These are phyloP conservation scores for Priceomyces melissophilus DNA, from an alignment of 805 yeast species.

Conservation along the genomic window DNA sequence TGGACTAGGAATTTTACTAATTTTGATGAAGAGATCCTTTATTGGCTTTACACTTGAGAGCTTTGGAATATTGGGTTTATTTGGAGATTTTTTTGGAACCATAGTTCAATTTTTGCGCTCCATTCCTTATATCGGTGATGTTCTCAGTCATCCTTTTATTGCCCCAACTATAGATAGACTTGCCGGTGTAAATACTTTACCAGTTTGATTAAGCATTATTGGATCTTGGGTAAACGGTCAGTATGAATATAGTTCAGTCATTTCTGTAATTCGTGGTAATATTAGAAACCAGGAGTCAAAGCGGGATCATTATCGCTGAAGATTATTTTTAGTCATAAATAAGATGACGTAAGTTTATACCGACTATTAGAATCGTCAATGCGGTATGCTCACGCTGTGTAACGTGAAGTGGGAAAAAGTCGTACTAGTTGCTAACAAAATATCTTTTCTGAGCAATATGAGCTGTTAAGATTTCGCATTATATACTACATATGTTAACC, in stretches of 20 bases:
- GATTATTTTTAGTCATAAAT: too few relatives aligned
- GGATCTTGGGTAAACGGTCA: not conserved
- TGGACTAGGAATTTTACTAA: slow-evolving; percentile 67
- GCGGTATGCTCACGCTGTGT: too few relatives aligned
- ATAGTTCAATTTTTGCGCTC: slow-evolving; percentile 83
- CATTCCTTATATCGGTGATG: slow-evolving; percentile 82
- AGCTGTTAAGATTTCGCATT: not conserved
- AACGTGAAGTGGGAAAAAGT: too few relatives aligned
- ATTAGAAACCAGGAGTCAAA: too few relatives aligned
- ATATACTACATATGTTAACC: too few relatives aligned
- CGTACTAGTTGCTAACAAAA: too few relatives aligned
- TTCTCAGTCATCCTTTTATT: slow-evolving; percentile 72
- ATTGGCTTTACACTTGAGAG: slow-evolving; percentile 82
- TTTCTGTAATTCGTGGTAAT: too few relatives aligned
- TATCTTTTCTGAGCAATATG: not conserved
- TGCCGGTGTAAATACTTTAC: slow-evolving; percentile 42
- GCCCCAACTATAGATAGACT: slow-evolving; percentile 62
- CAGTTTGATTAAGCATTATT: slow-evolving; percentile 20
- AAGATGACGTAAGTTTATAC: too few relatives aligned
- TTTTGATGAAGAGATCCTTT: slow-evolving; percentile 73
- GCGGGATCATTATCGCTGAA: too few relatives aligned
- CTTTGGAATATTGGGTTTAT: slow-evolving; percentile 83
- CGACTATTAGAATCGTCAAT: too few relatives aligned
- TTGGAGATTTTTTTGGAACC: slow-evolving; percentile 92
- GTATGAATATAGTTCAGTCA: too few relatives aligned